Conservation (phyloP, 106 monocot genomes). For the Agapanthus africanus region DNA sequence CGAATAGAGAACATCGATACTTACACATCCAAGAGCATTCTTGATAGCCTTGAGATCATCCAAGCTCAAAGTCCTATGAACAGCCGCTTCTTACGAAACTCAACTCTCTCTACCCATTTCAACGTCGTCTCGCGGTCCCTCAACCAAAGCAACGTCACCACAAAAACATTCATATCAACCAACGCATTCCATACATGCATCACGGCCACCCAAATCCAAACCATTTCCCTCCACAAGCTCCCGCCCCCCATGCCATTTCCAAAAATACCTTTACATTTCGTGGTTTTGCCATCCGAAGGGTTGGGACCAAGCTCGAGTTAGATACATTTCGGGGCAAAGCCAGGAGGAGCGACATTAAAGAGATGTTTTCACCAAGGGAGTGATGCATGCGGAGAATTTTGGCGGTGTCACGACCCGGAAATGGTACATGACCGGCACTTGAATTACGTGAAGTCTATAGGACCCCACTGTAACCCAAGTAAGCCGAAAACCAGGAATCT, state of each 20-base stretch:
- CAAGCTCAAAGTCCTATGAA: constrained; percentile 38
- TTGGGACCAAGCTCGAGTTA: constrained; percentile 27
- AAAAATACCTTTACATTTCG: not conserved
- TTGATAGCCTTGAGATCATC: constrained; percentile 65
- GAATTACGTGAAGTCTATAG: too few relatives aligned
- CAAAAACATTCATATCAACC: constrained; percentile 27
- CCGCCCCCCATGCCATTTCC: not conserved
- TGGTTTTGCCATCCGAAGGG: not conserved
- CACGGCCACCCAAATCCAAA: constrained; percentile 18
- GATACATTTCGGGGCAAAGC: constrained; percentile 49
- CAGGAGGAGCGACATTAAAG: constrained; percentile 61
- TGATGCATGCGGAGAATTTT: constrained; percentile 55
- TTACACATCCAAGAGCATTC: constrained; percentile 39
- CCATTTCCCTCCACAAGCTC: not conserved
- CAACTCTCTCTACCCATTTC: constrained; percentile 33
- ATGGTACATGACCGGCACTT: too few relatives aligned
- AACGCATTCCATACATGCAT: constrained; percentile 36
- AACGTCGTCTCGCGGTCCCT: constrained; percentile 52
- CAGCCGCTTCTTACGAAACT: constrained; percentile 33
- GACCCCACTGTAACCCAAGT: too few relatives aligned
- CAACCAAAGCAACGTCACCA: constrained; percentile 21
- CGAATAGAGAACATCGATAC: constrained; percentile 7
- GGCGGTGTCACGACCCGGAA: too few relatives aligned
- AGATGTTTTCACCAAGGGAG: constrained; percentile 64
- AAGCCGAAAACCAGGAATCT: too few relatives aligned